Evolutionary conservation across 2,329 filamentous ascomycete genomes (phyloP), one percentile per base, ranked within the genome.

Genomic region (Fusarium algeriense): DNA sequence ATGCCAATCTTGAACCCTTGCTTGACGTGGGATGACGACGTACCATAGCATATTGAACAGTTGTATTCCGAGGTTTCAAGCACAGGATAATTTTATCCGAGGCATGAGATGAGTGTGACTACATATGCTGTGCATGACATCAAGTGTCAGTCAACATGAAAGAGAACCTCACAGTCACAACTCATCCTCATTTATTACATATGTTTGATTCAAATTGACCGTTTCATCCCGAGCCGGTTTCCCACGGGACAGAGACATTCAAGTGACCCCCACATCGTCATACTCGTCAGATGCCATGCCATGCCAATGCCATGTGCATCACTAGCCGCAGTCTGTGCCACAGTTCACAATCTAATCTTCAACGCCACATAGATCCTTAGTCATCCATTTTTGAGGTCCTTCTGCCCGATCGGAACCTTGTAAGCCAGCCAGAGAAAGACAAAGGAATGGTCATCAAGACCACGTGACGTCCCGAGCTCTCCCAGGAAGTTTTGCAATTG

Each of bases 381-480:
- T 67, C 63, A 56, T 56, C 20, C 15, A 17, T 34, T 46, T 45
- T 55, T 28, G 20, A 48, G 34, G 30, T 41, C 68, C 68, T 58
- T 67, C 70, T 67, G 70, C 50, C 70, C 70, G 70, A 66, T 48
- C 62, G 41, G 61, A 64, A 45, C 15, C 46, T 50, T 23, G 46
- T 19, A 45, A 58, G 30, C 26, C 41, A 53, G 62, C 74, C 74
- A 76, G 67, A 62, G 59, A 75, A 67, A 60, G 56, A 48, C 52
- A 52, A 65, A 72, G 74, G 35, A 76, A 76, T 77, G 73, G 75
- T 76, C 70, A 76, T 76, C 75, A 76, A 64, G n/a, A 55, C 66
- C 79, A 81, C 79, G 80, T 81, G 80, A 81, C 61, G 62, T 76
- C 52, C 73, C 76, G 73, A 75, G 73, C 78, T 74, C 70, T 73